Evolutionary conservation across 441 rosid genomes (phyloP), one percentile per base, ranked within the genome.

Genomic region (Pelargonium citronellum): DNA sequence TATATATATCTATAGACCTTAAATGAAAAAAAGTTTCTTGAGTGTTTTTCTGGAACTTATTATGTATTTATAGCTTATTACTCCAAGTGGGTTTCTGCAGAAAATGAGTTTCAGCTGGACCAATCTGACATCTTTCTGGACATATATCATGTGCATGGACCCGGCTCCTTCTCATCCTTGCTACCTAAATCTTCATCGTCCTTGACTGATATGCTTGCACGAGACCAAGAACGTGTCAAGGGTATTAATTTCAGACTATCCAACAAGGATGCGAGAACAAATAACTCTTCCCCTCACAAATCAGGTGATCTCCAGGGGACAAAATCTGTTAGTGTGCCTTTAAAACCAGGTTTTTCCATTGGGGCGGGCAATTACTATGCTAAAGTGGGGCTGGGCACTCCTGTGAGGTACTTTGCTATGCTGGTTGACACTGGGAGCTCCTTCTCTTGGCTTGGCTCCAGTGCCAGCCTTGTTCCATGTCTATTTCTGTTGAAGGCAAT

Each of bases 391-490:
- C 67, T 64, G 1, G 67, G 67, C 44, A 64, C 67, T n/a, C 67
- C 67, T 0, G 67, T 8, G 10, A 64, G 30, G 67, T 64, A 30
- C 67, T 64, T 12, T 10, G 12, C 67, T 16, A 64, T 64, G 67
- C 41, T 64, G 1, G 17, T 64, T 15, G 67, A 64, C 67, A 64
- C 67, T 0, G 67, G 67, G 10, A 64, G 67, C 67, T 64, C 67
- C 19, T 64, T 64, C 67, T 64, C n/a, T n/a, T n/a, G n/a, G n/a
- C 67, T 15, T 64, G 67, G 67, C 44, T 64, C 41, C 67, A 64
- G 44, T 65, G 68, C 43, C 15, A 73, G 64, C 89, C 89, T n/a
- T 85, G 85, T 60, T 0, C 0, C 3, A 7, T 69, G 13, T 68
- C 27, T 34, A 34, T 34, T 34, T 34, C 39, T 34, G 39, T 34